These are phyloP conservation scores for Mrakia hoshinonis DNA, from an alignment of 768 basidiomycete species.

Conservation along the genomic window DNA sequence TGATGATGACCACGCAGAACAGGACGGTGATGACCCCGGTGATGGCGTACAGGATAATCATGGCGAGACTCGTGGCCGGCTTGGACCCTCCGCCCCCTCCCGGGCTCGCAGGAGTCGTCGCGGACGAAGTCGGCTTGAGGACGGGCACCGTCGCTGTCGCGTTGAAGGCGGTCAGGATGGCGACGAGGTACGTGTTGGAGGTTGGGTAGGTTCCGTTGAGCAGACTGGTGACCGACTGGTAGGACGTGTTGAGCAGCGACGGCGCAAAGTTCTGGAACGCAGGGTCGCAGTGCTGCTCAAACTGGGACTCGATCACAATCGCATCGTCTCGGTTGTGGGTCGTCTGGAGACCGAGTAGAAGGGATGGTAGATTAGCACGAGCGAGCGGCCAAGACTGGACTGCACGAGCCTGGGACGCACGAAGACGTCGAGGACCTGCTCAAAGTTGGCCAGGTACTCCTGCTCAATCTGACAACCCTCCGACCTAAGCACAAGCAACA, in stretches of 20 bases:
- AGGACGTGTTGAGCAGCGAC: conserved; percentile 52
- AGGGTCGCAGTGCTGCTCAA: conserved; percentile 16
- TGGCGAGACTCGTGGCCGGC: conserved; percentile 36
- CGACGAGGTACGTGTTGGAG: conserved; percentile 52
- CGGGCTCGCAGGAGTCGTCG: neutral
- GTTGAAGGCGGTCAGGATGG: conserved; percentile 58
- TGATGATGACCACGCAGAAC: conserved; percentile 65
- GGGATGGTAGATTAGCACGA: neutral
- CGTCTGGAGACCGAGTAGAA: conserved; percentile 36
- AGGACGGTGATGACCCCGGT: conserved; percentile 79
- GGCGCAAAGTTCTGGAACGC: conserved; percentile 53
- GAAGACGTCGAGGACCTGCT: conserved; percentile 51
- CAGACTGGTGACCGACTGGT: conserved; percentile 40
- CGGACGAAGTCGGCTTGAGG: conserved; percentile 36
- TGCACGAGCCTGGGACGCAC: neutral
- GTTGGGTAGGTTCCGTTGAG: conserved; percentile 25
- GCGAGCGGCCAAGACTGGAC: neutral
- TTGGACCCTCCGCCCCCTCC: neutral
- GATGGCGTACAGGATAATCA: conserved; percentile 61
- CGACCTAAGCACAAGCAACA: conserved; percentile 42
- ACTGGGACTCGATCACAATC: conserved; percentile 50
- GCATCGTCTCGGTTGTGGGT: conserved; percentile 53
- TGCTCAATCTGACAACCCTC: conserved; percentile 65
- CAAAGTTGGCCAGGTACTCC: conserved; percentile 59
- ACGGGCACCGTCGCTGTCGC: conserved; percentile 42